Evolutionary conservation across 768 basidiomycete genomes (phyloP), one percentile per base, ranked within the genome.

Genomic region (Scleroderma citrinum): DNA sequence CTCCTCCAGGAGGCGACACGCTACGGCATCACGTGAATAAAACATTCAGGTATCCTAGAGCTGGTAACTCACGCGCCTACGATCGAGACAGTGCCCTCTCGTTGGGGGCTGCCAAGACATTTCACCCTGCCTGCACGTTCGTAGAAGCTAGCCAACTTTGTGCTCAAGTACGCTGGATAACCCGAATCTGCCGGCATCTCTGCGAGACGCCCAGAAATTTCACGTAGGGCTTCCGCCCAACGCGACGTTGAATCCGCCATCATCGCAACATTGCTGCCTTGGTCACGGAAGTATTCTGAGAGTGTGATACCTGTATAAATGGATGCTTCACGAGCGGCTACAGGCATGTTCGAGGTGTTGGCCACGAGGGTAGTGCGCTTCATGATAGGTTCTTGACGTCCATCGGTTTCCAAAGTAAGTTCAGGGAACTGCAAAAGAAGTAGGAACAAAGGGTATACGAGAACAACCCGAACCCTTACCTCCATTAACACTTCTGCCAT

Each of bases 171-270:
- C 3, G 96, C 96, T 44, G 96, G 96, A 71, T 99, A 99, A 50
- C 96, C 96, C 35, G 96, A 98, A 68, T 98, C 96, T 26, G 96
- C 96, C 43, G 96, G 96, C 96, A 99, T 99, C 71, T 99, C 96
- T 34, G 96, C 96, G 53, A 99, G 70, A 71, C 96, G 94, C 71
- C 96, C 96, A 20, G 94, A 97, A 55, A 99, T 97, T 78, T 99
- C 96, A 75, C 96, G 92, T 40, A 99, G 73, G 17, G 96, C 96
- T 65, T 99, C 96, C 24, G 96, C 96, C 96, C 96, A 99, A 58
- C 96, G 93, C 19, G 92, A 95, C 0, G 95, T 97, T 5, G 92
- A 95, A 68, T 98, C 95, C 32, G 94, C 95, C 93, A 98, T 97
- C 95, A 98, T 97, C 40, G 95, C 84, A 35, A 98, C 95, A 61